Conservation (phyloP, 2,329 filamentous ascomycete genomes). For the Colletotrichum sp. region DNA sequence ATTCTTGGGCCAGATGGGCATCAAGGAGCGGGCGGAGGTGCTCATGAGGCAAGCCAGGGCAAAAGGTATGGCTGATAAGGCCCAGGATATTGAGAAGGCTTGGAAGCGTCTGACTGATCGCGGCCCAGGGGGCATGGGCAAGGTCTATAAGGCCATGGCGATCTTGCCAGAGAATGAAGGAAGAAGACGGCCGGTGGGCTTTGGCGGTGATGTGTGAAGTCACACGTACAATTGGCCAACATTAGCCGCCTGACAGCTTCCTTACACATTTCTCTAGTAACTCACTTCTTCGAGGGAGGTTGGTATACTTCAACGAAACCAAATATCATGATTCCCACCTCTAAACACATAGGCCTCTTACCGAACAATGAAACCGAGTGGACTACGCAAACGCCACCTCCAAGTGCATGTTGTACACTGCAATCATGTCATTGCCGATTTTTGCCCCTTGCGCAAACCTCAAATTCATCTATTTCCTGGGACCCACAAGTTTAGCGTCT, state of each 20-base stretch:
- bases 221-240: neutral
- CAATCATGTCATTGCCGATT: constrained; percentile 13
- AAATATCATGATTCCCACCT: neutral
- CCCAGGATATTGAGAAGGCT: constrained; percentile 69
- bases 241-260: neutral
- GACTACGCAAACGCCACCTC: constrained; percentile 1
- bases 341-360: neutral
- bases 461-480: constrained; percentile 40
- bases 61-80: constrained; percentile 53
- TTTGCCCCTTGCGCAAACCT: neutral
- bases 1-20: constrained; percentile 84
- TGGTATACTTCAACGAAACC: neutral
- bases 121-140: constrained; percentile 87
- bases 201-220: constrained; percentile 73
- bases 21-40: constrained; percentile 75
- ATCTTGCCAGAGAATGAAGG: constrained; percentile 84
- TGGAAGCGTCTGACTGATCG: constrained; percentile 87
- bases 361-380: neutral
- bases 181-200: constrained; percentile 81
- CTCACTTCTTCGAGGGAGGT: neutral
- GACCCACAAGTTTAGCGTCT: constrained; percentile 60
- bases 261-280: neutral
- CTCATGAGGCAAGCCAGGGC: constrained; percentile 59
- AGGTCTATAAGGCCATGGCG: constrained; percentile 90
- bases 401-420: constrained; percentile 11